phyloP scores from a whole-genome alignment of 106 monocot genomes.

The Amphibolis antarctica region DNA sequence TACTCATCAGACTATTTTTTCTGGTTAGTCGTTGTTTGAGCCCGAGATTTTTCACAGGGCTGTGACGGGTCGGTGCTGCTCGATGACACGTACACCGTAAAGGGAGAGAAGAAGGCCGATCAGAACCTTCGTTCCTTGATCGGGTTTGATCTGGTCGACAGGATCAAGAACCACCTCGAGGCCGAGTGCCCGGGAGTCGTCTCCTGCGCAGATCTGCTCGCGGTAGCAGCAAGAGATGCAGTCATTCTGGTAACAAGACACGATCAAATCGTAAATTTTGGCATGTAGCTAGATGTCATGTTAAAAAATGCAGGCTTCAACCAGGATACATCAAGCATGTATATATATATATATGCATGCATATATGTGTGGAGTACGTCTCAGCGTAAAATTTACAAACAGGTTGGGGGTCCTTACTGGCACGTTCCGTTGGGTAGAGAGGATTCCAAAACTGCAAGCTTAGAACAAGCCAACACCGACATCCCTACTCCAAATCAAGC shows the following conservation, averaged over 20 bases:
- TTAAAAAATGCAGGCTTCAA: too few relatives aligned
- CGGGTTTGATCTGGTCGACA: conserved; percentile 47
- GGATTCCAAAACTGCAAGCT: conserved; percentile 57
- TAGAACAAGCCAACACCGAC: conserved; percentile 51
- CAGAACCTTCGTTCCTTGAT: conserved; percentile 34
- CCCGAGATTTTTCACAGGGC: too few relatives aligned
- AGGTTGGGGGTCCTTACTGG: conserved; percentile 93
- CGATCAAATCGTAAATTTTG: too few relatives aligned
- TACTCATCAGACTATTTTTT: too few relatives aligned
- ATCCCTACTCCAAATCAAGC: conserved; percentile 45
- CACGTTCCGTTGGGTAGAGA: conserved; percentile 66
- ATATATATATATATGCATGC: too few relatives aligned
- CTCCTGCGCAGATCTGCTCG: conserved; percentile 77
- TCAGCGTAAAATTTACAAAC: not conserved
- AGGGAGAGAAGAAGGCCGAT: conserved; percentile 36
- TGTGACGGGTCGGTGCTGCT: conserved; percentile 63
- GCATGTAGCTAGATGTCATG: too few relatives aligned
- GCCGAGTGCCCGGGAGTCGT: conserved; percentile 67
- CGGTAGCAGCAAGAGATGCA: conserved; percentile 75
- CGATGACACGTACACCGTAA: conserved; percentile 37
- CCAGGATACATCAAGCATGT: too few relatives aligned
- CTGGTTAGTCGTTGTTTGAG: too few relatives aligned
- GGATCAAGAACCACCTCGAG: conserved; percentile 62
- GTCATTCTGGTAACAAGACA: conserved; percentile 38
- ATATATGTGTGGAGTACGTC: too few relatives aligned